These are phyloP conservation scores for Dunaliella sp. DNA, from an alignment of 139 green algal species.

Conservation along the genomic window DNA sequence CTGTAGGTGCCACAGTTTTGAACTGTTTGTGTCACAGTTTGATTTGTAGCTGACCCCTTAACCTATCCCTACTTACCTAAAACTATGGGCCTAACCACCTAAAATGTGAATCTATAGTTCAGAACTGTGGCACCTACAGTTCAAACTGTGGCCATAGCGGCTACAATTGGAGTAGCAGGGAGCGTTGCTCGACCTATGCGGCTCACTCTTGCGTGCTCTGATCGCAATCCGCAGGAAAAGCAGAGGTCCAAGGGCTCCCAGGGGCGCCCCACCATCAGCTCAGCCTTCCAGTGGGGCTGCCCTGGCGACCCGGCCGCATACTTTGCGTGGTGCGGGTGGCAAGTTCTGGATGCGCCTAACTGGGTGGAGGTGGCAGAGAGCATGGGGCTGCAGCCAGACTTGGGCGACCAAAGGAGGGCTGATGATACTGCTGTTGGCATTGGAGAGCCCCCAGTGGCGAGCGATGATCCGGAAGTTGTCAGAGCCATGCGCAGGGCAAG, in stretches of 20 bases:
- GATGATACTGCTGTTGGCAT: not conserved
- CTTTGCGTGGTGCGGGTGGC: not conserved
- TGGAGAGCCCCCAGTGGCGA: not conserved
- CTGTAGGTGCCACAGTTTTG: too few species aligned
- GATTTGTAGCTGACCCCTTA: too few species aligned
- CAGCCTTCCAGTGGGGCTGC: not conserved
- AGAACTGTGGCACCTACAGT: too few species aligned
- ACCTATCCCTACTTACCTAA: too few species aligned
- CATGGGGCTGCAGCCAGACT: not conserved
- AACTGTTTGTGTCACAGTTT: too few species aligned
- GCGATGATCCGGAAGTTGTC: not conserved
- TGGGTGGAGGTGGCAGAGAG: not conserved
- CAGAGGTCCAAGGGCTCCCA: not conserved
- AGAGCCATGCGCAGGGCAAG: not conserved
- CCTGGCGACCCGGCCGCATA: not conserved
- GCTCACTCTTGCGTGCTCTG: not conserved
- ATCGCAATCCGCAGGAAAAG: not conserved
- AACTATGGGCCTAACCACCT: too few species aligned
- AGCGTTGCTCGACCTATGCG: not conserved
- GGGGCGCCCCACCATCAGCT: not conserved
- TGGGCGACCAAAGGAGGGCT: not conserved
- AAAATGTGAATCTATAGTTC: too few species aligned
- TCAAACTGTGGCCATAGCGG: too few species aligned
- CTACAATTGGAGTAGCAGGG: not conserved
- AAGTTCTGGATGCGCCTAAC: not conserved